Percentiles rank a stretch among this genome's conserved stretches.
Conservation (phyloP, 495 filamentous ascomycete genomes). For the Corynascus novoguineensis region DNA sequence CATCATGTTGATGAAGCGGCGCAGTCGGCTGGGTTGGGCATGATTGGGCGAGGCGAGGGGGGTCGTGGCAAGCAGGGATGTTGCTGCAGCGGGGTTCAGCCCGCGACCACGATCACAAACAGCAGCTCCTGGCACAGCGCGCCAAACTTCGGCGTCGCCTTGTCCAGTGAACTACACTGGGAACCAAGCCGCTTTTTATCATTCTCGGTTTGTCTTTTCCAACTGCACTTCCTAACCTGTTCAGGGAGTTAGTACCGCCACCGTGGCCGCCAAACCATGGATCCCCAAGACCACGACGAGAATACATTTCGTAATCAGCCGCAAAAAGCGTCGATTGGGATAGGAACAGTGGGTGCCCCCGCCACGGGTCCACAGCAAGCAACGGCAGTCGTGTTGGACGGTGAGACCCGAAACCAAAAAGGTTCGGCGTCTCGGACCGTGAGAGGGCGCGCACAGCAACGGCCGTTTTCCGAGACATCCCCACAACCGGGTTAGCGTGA, state of each 20-base stretch:
- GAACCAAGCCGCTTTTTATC: too few relatives aligned
- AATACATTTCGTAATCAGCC: too few relatives aligned
- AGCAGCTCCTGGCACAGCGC: too few relatives aligned
- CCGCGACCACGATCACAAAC: background rate
- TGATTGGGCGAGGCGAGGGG: constrained; percentile 26
- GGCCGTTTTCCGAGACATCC: background rate
- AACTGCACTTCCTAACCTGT: too few relatives aligned
- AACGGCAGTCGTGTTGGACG: background rate
- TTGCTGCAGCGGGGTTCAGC: constrained; percentile 2
- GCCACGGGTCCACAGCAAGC: background rate
- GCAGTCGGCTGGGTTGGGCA: constrained; percentile 12
- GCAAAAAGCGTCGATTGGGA: background rate
- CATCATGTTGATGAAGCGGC: background rate
- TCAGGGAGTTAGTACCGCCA: too few relatives aligned
- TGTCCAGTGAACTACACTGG: too few relatives aligned
- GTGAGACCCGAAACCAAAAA: background rate
- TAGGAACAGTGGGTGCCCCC: background rate
- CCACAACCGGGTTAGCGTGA: background rate
- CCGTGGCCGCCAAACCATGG: too few relatives aligned
- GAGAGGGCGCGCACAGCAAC: background rate
- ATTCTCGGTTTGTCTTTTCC: too few relatives aligned
- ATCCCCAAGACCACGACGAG: too few relatives aligned
- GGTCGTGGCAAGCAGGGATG: background rate
- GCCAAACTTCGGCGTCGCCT: too few relatives aligned
- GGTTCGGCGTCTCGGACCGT: background rate